These are phyloP conservation scores for Lecanoromycetidae sp. DNA, from an alignment of 2,329 filamentous ascomycete genomes.

Conservation along the genomic window DNA sequence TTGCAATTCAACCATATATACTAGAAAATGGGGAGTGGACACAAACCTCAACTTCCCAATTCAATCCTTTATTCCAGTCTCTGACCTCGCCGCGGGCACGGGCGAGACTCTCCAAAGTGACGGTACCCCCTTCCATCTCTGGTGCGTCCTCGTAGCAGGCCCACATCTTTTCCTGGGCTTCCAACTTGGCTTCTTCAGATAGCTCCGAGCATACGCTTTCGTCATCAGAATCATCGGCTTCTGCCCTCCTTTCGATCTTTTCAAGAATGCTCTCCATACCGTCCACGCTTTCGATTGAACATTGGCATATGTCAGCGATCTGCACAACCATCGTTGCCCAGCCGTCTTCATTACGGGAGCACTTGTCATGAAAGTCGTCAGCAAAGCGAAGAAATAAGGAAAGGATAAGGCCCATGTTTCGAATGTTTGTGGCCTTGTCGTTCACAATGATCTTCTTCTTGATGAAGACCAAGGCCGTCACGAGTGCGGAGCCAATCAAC, in stretches of 20 bases:
- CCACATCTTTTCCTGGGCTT: neutral
- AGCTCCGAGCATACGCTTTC: too few relatives aligned
- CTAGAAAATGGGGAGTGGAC: neutral
- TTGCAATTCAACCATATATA: neutral
- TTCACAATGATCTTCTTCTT: neutral
- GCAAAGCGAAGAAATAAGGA: conserved; percentile 2
- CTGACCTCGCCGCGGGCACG: neutral
- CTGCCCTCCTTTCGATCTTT: neutral
- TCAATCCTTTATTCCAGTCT: neutral
- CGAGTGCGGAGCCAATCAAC: conserved; percentile 6
- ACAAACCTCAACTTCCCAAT: neutral
- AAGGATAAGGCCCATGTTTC: conserved; percentile 4
- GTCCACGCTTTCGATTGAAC: neutral
- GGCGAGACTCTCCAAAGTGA: too few relatives aligned
- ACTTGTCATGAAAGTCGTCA: neutral
- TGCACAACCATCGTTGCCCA: neutral
- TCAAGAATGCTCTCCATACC: neutral
- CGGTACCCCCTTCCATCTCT: too few relatives aligned
- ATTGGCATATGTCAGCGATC: neutral
- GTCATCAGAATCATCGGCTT: neutral
- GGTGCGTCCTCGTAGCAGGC: neutral
- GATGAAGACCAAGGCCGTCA: conserved; percentile 5
- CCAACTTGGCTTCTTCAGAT: neutral
- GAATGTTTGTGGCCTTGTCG: neutral
- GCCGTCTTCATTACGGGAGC: conserved; percentile 1